Percentiles rank a stretch among this genome's conserved stretches.
Conservation (phyloP, 129 eudicot species). For the Logfia minima region DNA sequence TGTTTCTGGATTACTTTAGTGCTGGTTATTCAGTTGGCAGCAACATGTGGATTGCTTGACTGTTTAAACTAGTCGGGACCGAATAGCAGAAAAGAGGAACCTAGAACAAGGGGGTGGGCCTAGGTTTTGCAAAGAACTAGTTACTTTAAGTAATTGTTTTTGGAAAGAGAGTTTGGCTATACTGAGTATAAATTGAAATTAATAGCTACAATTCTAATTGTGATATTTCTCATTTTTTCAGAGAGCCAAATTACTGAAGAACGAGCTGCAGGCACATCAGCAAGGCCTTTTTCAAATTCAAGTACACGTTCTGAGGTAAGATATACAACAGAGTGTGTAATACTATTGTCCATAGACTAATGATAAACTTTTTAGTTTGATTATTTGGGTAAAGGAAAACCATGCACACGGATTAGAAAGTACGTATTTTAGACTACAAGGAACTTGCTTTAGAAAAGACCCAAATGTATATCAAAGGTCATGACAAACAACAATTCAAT, state of each 20-base stretch:
- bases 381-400: background rate
- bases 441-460: background rate
- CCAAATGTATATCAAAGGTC: background rate
- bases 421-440: background rate
- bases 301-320: slow-evolving; percentile 44
- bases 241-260: slow-evolving; percentile 54
- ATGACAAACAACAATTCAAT: background rate
- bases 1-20: no score
- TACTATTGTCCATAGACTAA: background rate
- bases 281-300: slow-evolving; percentile 36
- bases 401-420: background rate
- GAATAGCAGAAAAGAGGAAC: background rate
- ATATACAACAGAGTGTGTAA: background rate
- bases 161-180: no score
- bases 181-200: background rate
- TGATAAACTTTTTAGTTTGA: background rate
- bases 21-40: no score
- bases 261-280: slow-evolving; percentile 33
- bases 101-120: background rate
- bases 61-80: no score
- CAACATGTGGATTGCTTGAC: no score
- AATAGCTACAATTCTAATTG: slow-evolving; percentile 13
- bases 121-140: background rate
- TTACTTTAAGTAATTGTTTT: background rate
- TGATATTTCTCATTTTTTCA: slow-evolving; percentile 38